Evolutionary conservation across 768 basidiomycete species (phyloP).

Genomic region (Tylopilus plumbeoviolaceoides): DNA sequence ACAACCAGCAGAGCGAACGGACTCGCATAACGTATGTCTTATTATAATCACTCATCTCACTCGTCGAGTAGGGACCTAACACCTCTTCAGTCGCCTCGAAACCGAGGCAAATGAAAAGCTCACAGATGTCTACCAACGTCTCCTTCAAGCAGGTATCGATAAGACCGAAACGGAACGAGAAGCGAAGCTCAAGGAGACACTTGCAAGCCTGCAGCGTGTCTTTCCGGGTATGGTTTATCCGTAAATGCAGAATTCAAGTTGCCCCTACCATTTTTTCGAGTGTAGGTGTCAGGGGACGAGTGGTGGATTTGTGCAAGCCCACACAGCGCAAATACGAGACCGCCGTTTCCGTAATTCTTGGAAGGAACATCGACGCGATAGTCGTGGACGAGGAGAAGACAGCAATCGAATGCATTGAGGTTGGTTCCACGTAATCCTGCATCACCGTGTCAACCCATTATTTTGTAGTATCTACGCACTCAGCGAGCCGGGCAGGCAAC

Average conservation of each 20-base stretch:
- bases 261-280: no score
- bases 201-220: conserved; percentile 77
- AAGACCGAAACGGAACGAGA: conserved; percentile 85
- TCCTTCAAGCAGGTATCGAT: conserved; percentile 88
- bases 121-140: conserved; percentile 71
- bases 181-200: conserved; percentile 76
- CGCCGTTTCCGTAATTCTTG: conserved; percentile 88
- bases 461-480: conserved; percentile 82
- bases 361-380: conserved; percentile 91
- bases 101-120: conserved; percentile 92
- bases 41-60: background rate
- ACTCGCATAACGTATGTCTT: conserved; percentile 61
- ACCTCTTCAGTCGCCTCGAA: conserved; percentile 68
- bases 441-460: background rate
- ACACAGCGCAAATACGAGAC: conserved; percentile 88
- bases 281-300: conserved; percentile 84
- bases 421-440: conserved; percentile 26
- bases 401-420: conserved; percentile 97
- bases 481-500: conserved; percentile 95
- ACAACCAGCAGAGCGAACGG: conserved; percentile 82
- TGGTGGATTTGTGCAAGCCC: conserved; percentile 93
- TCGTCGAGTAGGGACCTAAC: background rate
- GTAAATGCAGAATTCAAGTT: background rate
- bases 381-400: conserved; percentile 97
- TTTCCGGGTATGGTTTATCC: conserved; percentile 65